Evolutionary conservation across 345 rosid genomes (phyloP).

Genomic region (Euphorbia tirucalli): DNA sequence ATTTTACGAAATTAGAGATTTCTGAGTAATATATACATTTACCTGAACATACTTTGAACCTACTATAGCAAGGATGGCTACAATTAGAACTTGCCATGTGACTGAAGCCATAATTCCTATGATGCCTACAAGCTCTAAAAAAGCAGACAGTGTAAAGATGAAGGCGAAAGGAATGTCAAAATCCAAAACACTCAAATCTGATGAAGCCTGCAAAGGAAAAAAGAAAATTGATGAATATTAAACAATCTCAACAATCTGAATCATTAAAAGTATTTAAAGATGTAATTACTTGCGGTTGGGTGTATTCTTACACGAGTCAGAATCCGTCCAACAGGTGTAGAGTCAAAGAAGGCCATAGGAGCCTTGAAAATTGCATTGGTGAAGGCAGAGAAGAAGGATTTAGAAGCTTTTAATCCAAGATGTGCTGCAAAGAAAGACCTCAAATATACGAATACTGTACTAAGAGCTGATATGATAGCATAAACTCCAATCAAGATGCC

Average conservation of each 20-base stretch:
- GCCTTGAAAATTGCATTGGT: slow-evolving; percentile 35
- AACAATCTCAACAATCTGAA: neutral
- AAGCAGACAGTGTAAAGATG: slow-evolving; percentile 2
- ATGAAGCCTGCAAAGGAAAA: slow-evolving; percentile 29
- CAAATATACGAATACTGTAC: slow-evolving; percentile 19
- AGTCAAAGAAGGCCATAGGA: slow-evolving; percentile 46
- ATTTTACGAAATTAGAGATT: neutral
- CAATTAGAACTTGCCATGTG: slow-evolving; percentile 33
- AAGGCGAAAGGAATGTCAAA: slow-evolving; percentile 26
- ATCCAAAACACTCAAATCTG: slow-evolving; percentile 31
- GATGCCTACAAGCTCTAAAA: slow-evolving; percentile 11
- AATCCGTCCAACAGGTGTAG: slow-evolving; percentile 46
- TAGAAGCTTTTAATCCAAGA: slow-evolving; percentile 28
- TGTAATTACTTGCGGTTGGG: too few species aligned
- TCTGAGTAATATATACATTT: neutral
- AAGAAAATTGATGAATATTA: neutral
- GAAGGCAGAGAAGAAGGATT: slow-evolving; percentile 30
- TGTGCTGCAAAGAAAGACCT: slow-evolving; percentile 16
- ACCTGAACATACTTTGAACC: slow-evolving; percentile 21
- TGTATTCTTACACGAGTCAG: slow-evolving; percentile 36
- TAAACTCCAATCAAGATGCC: slow-evolving; percentile 22
- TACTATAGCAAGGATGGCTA: slow-evolving; percentile 25
- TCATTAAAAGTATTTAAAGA: neutral
- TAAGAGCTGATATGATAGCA: slow-evolving; percentile 14
- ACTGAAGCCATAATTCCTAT: slow-evolving; percentile 26